Percentiles rank a stretch among this genome's conserved stretches.
phyloP scores from a whole-genome alignment of 345 rosid genomes.

The Gossypium longicalyx region DNA sequence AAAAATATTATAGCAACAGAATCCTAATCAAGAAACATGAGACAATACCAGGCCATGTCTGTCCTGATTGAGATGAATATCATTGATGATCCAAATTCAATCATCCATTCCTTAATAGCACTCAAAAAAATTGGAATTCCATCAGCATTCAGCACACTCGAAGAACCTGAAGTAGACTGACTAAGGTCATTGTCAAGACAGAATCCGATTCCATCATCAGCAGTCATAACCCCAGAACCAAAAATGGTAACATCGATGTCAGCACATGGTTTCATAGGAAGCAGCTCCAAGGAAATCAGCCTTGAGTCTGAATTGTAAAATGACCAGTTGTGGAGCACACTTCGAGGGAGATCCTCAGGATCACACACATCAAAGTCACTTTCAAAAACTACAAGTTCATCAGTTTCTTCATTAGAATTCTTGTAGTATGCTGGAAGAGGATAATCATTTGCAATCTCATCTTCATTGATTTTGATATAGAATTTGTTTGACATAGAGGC shows the following conservation, averaged over 20 bases:
- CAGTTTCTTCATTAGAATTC: conserved; percentile 51
- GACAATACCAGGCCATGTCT: conserved; percentile 71
- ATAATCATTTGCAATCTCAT: conserved; percentile 78
- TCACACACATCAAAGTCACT: conserved; percentile 32
- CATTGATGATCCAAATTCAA: conserved; percentile 65
- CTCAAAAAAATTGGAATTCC: conserved; percentile 59
- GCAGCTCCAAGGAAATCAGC: conserved; percentile 73
- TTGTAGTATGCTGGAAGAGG: conserved; percentile 80
- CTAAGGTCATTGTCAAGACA: conserved; percentile 38
- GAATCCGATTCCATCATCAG: conserved; percentile 61
- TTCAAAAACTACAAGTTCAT: conserved; percentile 53
- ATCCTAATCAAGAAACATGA: background rate
- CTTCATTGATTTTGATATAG: conserved; percentile 76
- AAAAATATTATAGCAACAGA: background rate
- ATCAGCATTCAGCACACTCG: conserved; percentile 28
- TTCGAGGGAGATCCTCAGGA: conserved; percentile 53
- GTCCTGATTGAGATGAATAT: conserved; percentile 63
- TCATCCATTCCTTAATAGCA: conserved; percentile 83
- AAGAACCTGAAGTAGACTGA: conserved; percentile 39
- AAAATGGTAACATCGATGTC: conserved; percentile 70
- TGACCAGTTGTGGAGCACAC: conserved; percentile 77
- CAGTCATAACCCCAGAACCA: conserved; percentile 69
- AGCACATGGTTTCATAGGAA: conserved; percentile 68
- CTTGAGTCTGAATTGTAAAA: conserved; percentile 71
- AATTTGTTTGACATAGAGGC: conserved; percentile 40